Evolutionary conservation across 1,284 basidiomycete species (phyloP).

Genomic region (Heterobasidion irregulare): DNA sequence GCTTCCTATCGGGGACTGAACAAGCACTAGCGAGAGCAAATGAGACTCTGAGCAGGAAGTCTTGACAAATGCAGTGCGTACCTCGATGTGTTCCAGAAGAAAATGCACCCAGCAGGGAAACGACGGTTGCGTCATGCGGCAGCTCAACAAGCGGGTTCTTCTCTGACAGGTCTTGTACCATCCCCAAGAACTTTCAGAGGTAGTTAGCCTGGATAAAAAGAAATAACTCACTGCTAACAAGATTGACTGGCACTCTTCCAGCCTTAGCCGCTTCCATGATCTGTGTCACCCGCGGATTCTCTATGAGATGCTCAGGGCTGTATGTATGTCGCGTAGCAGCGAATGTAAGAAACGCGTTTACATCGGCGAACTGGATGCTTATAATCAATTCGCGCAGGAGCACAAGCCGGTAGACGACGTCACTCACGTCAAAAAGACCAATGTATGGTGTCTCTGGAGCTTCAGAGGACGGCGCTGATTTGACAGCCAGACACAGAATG

Average conservation of each 20-base stretch:
- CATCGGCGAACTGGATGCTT: slow-evolving; percentile 59
- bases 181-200: slow-evolving; percentile 1
- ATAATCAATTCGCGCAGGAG: background rate
- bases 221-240: slow-evolving; percentile 61
- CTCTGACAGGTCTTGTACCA: slow-evolving; percentile 60
- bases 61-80: slow-evolving; percentile 16
- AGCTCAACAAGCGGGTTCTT: slow-evolving; percentile 68
- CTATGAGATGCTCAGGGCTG: slow-evolving; percentile 45
- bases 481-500: slow-evolving; percentile 56
- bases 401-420: background rate
- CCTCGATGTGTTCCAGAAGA: slow-evolving; percentile 64
- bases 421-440: slow-evolving; percentile 69
- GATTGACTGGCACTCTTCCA: slow-evolving; percentile 60
- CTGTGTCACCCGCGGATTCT: slow-evolving; percentile 49
- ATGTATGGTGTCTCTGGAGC: slow-evolving; percentile 27
- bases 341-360: slow-evolving; percentile 73
- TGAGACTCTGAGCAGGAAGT: background rate
- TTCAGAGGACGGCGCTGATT: slow-evolving; percentile 20
- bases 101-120: slow-evolving; percentile 58
- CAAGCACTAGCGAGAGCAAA: slow-evolving; percentile 33
- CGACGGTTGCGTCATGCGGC: slow-evolving; percentile 50
- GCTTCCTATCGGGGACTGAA: slow-evolving; percentile 27
- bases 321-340: slow-evolving; percentile 70
- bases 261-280: slow-evolving; percentile 66
- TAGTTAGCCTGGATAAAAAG: background rate